phyloP scores from a whole-genome alignment of 2,329 filamentous ascomycete genomes.

The Fusarium sp. region DNA sequence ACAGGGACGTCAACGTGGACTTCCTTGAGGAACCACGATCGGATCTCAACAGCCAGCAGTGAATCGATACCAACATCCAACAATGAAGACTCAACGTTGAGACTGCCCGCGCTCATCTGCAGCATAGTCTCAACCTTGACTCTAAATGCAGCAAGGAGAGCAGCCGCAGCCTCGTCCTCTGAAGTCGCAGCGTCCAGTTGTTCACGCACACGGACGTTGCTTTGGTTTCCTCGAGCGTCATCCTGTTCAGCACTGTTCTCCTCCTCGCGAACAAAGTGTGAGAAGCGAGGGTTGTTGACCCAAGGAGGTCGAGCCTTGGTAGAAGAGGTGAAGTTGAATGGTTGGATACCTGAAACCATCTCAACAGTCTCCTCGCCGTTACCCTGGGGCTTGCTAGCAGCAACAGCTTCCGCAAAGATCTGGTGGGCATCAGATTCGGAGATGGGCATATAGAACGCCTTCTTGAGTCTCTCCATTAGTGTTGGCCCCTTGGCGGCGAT shows the following conservation, averaged over 20 bases:
- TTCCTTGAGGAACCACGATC: constrained; percentile 18
- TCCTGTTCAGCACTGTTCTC: background rate
- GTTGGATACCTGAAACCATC: constrained; percentile 11
- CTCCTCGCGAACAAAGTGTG: constrained; percentile 6
- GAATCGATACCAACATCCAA: constrained; percentile 8
- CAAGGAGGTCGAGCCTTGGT: constrained; percentile 13
- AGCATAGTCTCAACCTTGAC: constrained; percentile 10
- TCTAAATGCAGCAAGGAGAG: constrained; percentile 1
- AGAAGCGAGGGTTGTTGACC: constrained; percentile 12
- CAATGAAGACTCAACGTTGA: background rate
- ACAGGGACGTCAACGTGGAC: constrained; percentile 8
- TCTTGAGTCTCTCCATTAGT: constrained; percentile 1
- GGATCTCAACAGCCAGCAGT: constrained; percentile 5
- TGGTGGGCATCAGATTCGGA: constrained; percentile 9
- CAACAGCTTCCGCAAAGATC: constrained; percentile 13
- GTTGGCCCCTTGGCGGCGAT: constrained; percentile 8
- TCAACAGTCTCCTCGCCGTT: background rate
- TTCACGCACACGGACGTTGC: background rate
- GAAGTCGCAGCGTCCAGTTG: background rate
- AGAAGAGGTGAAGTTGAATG: background rate
- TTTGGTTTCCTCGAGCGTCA: background rate
- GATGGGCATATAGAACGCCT: constrained; percentile 10
- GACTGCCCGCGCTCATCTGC: constrained; percentile 3
- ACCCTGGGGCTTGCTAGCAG: background rate
- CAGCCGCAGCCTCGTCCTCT: constrained; percentile 3